A percentile compares a stretch with the other conserved stretches of the same genome.
phyloP scores from a whole-genome alignment of 2,329 filamentous ascomycete genomes.

The Colletotrichum tofieldiae region DNA sequence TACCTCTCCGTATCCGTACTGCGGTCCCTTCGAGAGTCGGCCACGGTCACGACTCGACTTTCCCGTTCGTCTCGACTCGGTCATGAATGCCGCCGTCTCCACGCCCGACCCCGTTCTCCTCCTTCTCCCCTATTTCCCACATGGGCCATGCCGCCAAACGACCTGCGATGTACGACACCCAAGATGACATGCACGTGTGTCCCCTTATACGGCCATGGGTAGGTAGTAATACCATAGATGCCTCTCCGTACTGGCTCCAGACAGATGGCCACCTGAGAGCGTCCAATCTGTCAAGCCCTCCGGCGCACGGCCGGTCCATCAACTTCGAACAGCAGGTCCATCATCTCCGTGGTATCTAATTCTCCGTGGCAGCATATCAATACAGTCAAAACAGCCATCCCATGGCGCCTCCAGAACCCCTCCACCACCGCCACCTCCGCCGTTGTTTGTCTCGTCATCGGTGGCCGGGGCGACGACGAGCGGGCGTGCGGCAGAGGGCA shows the following conservation, averaged over 20 bases:
- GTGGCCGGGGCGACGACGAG: conserved; percentile 33
- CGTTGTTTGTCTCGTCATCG: conserved; percentile 24
- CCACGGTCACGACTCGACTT: conserved; percentile 26
- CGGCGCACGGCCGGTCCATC: conserved; percentile 38
- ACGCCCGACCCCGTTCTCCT: conserved; percentile 15
- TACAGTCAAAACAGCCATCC: conserved; percentile 33
- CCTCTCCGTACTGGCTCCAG: conserved; percentile 26
- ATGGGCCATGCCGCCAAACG: conserved; percentile 9
- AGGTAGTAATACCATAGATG: conserved; percentile 22
- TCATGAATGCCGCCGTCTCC: conserved; percentile 34
- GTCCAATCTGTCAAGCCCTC: conserved; percentile 36
- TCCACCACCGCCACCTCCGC: conserved; percentile 13
- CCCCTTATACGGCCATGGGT: conserved; percentile 23
- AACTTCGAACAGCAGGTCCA: conserved; percentile 1
- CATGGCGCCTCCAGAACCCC: conserved; percentile 10
- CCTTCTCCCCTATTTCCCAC: conserved; percentile 34
- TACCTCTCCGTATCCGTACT: not conserved
- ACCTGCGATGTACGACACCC: conserved; percentile 12
- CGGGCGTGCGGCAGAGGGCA: conserved; percentile 23
- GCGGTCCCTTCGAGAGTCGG: conserved; percentile 12
- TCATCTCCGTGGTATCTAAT: conserved; percentile 5
- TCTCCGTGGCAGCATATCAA: conserved; percentile 34
- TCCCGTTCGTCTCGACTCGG: conserved; percentile 31
- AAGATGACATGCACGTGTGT: conserved; percentile 40
- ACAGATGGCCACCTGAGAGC: conserved; percentile 30